Base-by-base conservation (phyloP, 139 green algal genomes). In the Haematococcus lacustris region DNA sequence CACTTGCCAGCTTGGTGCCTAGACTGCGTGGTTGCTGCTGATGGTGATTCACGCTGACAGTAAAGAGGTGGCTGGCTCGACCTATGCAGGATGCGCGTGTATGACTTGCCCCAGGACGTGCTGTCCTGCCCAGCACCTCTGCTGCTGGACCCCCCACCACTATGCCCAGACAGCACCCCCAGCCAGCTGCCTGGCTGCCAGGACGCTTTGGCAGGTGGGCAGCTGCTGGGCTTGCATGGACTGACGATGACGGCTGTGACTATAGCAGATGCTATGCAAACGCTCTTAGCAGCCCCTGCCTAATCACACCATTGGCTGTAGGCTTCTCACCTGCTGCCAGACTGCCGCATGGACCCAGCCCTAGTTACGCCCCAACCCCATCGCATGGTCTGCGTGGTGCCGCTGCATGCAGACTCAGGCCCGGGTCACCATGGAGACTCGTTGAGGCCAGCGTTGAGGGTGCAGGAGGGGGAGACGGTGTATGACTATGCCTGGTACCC, bases 401-500 rank as follows among this genome's bases (percentile, higher is more conserved):
- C 25, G 25, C 21, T 7, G 4, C 4, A 25, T 25, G 21, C 17
- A 25, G 53, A 64, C 53, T 7, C 28, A 9, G n/a, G 7, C 26
- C 30, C 43, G 43, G 28, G 57, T 65, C 57, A 50, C 25, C n/a
- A n/a, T 6, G 7, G 1, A 17, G 83, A 89, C 78, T 76, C 65
- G 63, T 43, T 88, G 26, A 3, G 38, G 0, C 67, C 80, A 0
- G 85, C 76, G 25, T 70, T 91, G 71, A 68, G 79, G 6, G 78
- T 94, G 32, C 63, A 86, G 21, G 83, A 86, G 38, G 86, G 88
- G 1, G 91, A 96, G 77, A 76, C 77, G 0, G 68, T 95, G 3
- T 96, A 95, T 72, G 91, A 95, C 69, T 96, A 89, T 60, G 72
- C 71, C 37, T 96, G 91, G 91, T 95, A 85, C 80, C 71, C 83